Evolutionary conservation across 768 basidiomycete species (phyloP), one percentile per base, ranked within the genome.

Genomic region (Artomyces pyxidatus): DNA sequence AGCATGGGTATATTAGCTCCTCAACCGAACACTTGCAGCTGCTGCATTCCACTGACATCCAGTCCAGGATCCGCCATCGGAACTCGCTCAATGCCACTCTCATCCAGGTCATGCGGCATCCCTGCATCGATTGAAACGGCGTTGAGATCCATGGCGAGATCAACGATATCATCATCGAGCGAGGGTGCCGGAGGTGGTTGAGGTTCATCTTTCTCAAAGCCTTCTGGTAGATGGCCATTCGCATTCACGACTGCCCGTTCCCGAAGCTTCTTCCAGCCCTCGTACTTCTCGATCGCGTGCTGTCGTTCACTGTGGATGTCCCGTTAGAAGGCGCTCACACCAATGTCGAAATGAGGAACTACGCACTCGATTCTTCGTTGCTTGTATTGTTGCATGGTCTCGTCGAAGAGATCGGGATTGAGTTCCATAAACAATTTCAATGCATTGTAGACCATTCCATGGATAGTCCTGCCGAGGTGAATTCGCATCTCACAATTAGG

Each of bases 361-460:
- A 41, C 49, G 29, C 29, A 96, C 94, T 85, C 81, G 40, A 85
- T 72, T 67, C 84, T 86, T 48, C 81, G 79, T 62, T 88, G 85
- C 68, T 88, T 95, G 68, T 95, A 98, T 54, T 92, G 88, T 40
- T 87, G 86, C 76, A 97, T 83, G 45, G 86, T 81, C 56, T 88
- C 88, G 59, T 97, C 94, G 58, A 99, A 99, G 21, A 97, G 70
- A 62, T 95, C 90, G 0, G 93, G 88, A 62, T 97, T 98, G 64
- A 98, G 91, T 67, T 99, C 96, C 94, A 98, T 98, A 71, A 97
- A 95, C 50, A 98, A 65, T 66, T 95, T 98, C 64, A 99, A 72
- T 2, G 96, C 96, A 63, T 98, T 97, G 70, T 96, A 98, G 25
- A 98, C 94, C 90, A 98, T 94, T 54, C 91, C 91, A 58, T 99